These are phyloP conservation scores for Blastobotrys aristatus DNA, from an alignment of 1,139 yeast species.

Conservation along the genomic window DNA sequence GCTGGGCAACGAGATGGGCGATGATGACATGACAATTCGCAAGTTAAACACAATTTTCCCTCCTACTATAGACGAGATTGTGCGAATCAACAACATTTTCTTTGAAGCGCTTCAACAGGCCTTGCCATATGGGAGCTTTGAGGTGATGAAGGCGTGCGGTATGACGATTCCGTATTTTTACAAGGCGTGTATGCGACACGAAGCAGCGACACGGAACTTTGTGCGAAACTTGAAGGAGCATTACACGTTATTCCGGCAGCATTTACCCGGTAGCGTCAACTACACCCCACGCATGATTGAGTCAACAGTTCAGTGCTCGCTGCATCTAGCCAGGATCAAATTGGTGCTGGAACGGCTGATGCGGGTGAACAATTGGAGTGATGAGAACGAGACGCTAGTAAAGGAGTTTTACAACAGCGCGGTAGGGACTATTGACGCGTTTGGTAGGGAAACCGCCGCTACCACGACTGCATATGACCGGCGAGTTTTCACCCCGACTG, in stretches of 20 bases:
- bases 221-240: slow-evolving; percentile 37
- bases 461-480: slow-evolving; percentile 44
- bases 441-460: slow-evolving; percentile 48
- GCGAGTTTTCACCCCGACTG: slow-evolving; percentile 85
- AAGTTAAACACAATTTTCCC: slow-evolving; percentile 77
- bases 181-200: slow-evolving; percentile 88
- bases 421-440: slow-evolving; percentile 69
- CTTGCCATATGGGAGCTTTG: slow-evolving; percentile 60
- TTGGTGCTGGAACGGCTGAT: slow-evolving; percentile 58
- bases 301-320: slow-evolving; percentile 61
- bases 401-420: slow-evolving; percentile 50
- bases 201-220: slow-evolving; percentile 74
- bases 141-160: slow-evolving; percentile 72
- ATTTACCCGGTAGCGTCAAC: neutral
- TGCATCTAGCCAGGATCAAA: slow-evolving; percentile 67
- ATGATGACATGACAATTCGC: slow-evolving; percentile 43
- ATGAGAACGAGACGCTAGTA: slow-evolving; percentile 24
- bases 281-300: slow-evolving; percentile 62
- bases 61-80: slow-evolving; percentile 90
- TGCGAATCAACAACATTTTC: slow-evolving; percentile 79
- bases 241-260: slow-evolving; percentile 15
- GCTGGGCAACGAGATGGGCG: slow-evolving; percentile 43
- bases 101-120: slow-evolving; percentile 71
- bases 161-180: slow-evolving; percentile 81
- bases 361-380: slow-evolving; percentile 8